phyloP scores from a whole-genome alignment of 345 rosid genomes.

The Mercurialis annua region DNA sequence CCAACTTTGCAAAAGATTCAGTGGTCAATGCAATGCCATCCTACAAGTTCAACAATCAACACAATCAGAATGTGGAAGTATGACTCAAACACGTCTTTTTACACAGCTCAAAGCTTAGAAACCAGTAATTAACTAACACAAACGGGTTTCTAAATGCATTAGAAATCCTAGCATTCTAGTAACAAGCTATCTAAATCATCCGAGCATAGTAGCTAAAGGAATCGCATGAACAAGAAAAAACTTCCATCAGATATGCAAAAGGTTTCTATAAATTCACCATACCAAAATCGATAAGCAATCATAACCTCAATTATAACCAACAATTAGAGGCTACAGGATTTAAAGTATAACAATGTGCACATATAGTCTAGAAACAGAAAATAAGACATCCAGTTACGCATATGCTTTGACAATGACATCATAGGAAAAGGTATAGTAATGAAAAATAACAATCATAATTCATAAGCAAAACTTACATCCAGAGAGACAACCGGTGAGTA shows the following conservation, averaged over 20 bases:
- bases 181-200: background rate
- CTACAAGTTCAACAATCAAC: conserved; percentile 39
- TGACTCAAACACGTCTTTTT: background rate
- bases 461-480: conserved; percentile 49
- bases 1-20: conserved; percentile 60
- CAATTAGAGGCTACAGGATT: conserved; percentile 1
- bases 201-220: background rate
- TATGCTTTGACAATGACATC: background rate
- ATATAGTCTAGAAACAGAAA: background rate
- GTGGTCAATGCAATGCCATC: conserved; percentile 69
- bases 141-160: background rate
- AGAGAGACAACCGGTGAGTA: conserved; percentile 65
- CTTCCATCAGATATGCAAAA: background rate
- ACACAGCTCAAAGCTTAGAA: background rate
- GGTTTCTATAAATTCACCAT: background rate
- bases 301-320: background rate
- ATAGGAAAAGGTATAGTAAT: background rate
- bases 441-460: background rate
- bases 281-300: background rate
- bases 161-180: background rate
- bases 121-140: background rate
- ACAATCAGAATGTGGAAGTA: background rate
- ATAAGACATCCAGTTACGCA: background rate
- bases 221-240: background rate
- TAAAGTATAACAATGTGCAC: background rate